Conservation (phyloP, 345 rosid genomes). For the Brassica carinata region DNA sequence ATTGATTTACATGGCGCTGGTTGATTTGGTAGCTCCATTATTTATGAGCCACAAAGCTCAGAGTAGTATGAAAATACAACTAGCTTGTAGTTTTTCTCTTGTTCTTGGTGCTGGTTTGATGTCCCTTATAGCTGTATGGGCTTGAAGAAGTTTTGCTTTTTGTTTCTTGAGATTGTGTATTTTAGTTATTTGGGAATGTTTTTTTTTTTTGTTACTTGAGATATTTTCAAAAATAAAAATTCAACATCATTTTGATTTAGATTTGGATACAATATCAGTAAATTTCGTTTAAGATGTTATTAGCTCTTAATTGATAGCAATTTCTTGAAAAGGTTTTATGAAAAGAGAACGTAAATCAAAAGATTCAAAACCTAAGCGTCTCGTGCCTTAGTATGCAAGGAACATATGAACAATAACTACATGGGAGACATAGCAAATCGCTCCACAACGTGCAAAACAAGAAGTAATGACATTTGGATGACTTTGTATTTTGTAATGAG, state of each 20-base stretch:
- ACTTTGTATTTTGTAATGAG: neutral
- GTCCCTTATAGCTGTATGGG: conserved; percentile 69
- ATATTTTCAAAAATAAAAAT: neutral
- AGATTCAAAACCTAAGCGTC: neutral
- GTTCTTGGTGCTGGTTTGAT: conserved; percentile 59
- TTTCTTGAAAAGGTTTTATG: neutral
- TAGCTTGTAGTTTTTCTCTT: conserved; percentile 39
- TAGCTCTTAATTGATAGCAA: neutral
- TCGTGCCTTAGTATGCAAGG: neutral
- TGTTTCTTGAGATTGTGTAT: neutral
- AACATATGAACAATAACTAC: neutral
- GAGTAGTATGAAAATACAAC: conserved; percentile 39
- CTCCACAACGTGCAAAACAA: neutral
- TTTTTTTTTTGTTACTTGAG: neutral
- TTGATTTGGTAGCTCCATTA: conserved; percentile 59
- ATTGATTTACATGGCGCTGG: conserved; percentile 63
- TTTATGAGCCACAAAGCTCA: conserved; percentile 51
- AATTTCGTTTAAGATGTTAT: neutral
- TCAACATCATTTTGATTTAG: neutral
- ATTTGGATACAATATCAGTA: neutral
- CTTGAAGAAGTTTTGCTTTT: conserved; percentile 25
- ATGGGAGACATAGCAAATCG: conserved; percentile 3
- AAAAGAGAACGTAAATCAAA: neutral
- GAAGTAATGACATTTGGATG: neutral
- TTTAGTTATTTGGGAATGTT: conserved; percentile 39